Evolutionary conservation across 2,329 filamentous ascomycete genomes (phyloP), one percentile per base, ranked within the genome.

Genomic region (Ophiobolus disseminans): DNA sequence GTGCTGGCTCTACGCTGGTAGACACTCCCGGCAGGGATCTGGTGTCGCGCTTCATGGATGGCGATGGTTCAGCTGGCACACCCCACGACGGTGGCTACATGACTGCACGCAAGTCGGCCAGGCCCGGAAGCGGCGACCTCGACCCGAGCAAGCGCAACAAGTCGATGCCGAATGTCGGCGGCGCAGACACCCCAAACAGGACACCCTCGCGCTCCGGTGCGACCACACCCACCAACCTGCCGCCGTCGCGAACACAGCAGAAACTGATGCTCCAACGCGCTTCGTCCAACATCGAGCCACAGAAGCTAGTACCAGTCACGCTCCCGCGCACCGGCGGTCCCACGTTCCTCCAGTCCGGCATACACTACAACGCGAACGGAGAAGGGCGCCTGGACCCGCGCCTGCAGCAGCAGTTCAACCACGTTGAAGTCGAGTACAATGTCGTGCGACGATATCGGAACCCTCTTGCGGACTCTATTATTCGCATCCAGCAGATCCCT

Each of bases 221-320:
- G 9, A 65, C 70, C 66, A 62, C 76, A 55, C 61, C 73, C 62
- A 72, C 65, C n/a, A 60, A 71, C 75, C 53, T 74, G 25, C 55
- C 73, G 58, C 55, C 77, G 62, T 89, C 86, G 44, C 81, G 88
- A 11, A 89, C 86, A 1, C 87, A 90, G 71, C 87, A 90, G 68
- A 91, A 91, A 63, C 77, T 91, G 11, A 87, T 89, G 73, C 79
- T 91, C 1, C 87, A 90, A 65, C 82, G 88, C 28, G 87, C 86
- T 22, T 88, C 86, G 65, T 89, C 87, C 3, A 84, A 82, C 56
- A 86, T 90, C 38, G 87, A 90, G 58, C 84, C 85, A 0, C 75
- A 82, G 22, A 70, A 86, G 48, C 66, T 75, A 57, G 58, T 73
- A 52, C 76, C 65, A 40, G 72, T 70, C 10, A 69, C 73, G 11